Conservation (phyloP, 2,329 filamentous ascomycete species). For the Colletotrichum sp. region DNA sequence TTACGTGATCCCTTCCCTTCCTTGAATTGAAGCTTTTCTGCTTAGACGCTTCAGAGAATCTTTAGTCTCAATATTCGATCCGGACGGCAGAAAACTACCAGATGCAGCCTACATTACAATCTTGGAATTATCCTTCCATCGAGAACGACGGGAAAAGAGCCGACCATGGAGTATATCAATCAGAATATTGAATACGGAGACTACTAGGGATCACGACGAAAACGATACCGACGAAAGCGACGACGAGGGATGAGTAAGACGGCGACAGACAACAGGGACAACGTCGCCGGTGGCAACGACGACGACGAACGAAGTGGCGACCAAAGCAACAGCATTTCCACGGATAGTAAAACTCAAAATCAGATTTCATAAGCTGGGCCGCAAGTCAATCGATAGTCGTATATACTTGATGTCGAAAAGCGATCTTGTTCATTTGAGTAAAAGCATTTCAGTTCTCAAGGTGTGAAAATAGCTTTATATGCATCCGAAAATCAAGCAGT, state of each 20-base stretch:
- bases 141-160: too few species aligned
- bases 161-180: too few species aligned
- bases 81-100: background rate
- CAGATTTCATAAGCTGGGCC: too few species aligned
- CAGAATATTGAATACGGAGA: background rate
- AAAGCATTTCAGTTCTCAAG: background rate
- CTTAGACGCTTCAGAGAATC: too few species aligned
- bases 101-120: background rate
- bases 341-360: background rate
- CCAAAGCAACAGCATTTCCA: background rate
- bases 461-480: background rate
- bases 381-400: too few species aligned
- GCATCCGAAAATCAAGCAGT: background rate
- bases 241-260: background rate
- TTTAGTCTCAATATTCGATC: background rate
- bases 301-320: background rate
- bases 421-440: background rate
- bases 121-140: background rate
- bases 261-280: background rate
- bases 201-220: background rate
- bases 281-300: too few species aligned
- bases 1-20: too few species aligned
- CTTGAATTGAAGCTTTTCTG: too few species aligned
- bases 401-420: background rate
- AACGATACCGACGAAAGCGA: background rate